A percentile compares a stretch with the other conserved stretches of the same genome.
Evolutionary conservation across 2,329 filamentous ascomycete species (phyloP).

Genomic region (Cordyceps militaris): DNA sequence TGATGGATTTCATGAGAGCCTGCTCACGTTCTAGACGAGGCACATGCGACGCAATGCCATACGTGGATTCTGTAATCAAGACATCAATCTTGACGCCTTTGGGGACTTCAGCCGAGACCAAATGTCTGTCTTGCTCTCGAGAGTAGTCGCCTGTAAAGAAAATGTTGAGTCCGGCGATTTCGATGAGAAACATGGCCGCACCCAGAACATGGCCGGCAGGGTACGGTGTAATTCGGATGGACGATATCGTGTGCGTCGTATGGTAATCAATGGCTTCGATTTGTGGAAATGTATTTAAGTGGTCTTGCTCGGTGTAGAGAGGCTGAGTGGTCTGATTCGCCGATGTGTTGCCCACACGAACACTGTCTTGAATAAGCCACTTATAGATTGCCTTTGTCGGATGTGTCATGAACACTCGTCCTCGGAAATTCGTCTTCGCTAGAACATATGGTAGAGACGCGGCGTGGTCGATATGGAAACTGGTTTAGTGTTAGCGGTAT

Average conservation of each 20-base stretch:
- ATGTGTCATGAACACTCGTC: constrained; percentile 98
- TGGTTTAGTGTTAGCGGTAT: constrained; percentile 30
- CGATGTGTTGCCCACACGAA: constrained; percentile 73
- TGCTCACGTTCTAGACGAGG: constrained; percentile 87
- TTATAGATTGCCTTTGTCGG: constrained; percentile 99
- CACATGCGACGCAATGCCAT: constrained; percentile 89
- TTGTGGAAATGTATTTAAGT: constrained; percentile 83
- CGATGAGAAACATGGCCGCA: constrained; percentile 95
- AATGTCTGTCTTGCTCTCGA: constrained; percentile 86
- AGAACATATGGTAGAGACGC: constrained; percentile 96
- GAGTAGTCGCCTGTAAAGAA: constrained; percentile 98
- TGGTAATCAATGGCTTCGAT: constrained; percentile 99
- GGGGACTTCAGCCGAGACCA: constrained; percentile 89
- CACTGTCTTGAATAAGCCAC: constrained; percentile 96
- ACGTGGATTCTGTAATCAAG: constrained; percentile 94
- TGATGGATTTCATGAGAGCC: constrained; percentile 92
- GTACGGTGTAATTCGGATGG: constrained; percentile 93
- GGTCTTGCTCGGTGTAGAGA: constrained; percentile 92
- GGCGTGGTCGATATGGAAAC: constrained; percentile 98
- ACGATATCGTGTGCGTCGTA: constrained; percentile 94
- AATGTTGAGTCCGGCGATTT: constrained; percentile 93
- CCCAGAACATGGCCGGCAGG: constrained; percentile 97
- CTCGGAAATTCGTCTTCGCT: constrained; percentile 95
- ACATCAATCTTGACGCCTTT: constrained; percentile 88
- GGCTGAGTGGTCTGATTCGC: constrained; percentile 60